Percentiles rank a stretch among this genome's conserved stretches.
Conservation (phyloP, 768 basidiomycete species). For the Phanerochaete carnosa region DNA sequence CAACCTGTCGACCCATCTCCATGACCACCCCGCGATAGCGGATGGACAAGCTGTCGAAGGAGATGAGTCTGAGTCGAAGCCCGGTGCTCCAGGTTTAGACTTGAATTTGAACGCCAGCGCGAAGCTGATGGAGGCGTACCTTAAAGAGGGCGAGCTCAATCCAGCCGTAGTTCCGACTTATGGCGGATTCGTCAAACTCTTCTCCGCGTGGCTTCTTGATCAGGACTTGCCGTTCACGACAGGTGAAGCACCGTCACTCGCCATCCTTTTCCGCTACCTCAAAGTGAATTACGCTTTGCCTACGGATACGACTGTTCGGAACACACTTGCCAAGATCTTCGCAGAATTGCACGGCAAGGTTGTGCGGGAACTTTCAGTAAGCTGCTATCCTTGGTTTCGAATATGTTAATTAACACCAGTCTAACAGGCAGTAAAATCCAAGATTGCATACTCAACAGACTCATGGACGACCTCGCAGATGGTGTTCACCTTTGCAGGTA, state of each 20-base stretch:
- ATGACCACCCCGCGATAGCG: background rate
- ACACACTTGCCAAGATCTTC: constrained; percentile 7
- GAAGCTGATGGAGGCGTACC: constrained; percentile 26
- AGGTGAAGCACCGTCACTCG: constrained; percentile 17
- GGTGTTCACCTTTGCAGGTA: constrained; percentile 19
- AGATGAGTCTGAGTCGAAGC: background rate
- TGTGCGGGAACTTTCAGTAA: constrained; percentile 18
- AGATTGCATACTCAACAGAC: constrained; percentile 14
- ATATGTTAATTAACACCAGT: too few species aligned
- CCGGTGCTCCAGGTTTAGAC: background rate
- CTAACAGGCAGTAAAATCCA: constrained; percentile 11
- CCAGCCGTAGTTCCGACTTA: constrained; percentile 23
- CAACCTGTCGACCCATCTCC: background rate
- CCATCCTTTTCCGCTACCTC: constrained; percentile 12
- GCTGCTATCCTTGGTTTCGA: constrained; percentile 3
- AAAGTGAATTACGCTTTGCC: constrained; percentile 19
- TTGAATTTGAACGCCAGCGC: constrained; percentile 12
- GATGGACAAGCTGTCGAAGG: background rate
- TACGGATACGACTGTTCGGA: constrained; percentile 26
- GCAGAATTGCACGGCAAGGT: constrained; percentile 18
- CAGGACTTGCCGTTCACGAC: constrained; percentile 26
- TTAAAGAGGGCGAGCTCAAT: constrained; percentile 34
- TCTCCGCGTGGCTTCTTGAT: constrained; percentile 23
- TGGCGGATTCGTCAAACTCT: constrained; percentile 19
- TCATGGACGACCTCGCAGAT: constrained; percentile 18